Evolutionary conservation across 345 rosid species (phyloP).

Genomic region (Lepidium africanum): DNA sequence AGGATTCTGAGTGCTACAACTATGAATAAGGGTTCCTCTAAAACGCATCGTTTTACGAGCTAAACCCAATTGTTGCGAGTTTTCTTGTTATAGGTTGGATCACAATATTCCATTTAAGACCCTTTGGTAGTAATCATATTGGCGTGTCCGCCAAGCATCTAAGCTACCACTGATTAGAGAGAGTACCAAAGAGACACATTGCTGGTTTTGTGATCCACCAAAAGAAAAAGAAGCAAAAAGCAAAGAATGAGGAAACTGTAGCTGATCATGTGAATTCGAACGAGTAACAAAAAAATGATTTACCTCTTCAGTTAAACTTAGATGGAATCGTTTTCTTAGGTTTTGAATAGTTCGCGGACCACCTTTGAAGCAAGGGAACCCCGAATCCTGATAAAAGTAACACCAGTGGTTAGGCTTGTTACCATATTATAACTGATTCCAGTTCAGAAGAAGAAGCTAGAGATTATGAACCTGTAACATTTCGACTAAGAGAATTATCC

Average conservation of each 20-base stretch:
- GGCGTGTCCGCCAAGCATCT: constrained; percentile 99
- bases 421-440: background rate
- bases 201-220: constrained; percentile 41
- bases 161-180: constrained; percentile 96
- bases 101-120: constrained; percentile 95
- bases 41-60: background rate
- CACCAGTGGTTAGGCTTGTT: background rate
- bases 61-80: constrained; percentile 4
- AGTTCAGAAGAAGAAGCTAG: background rate
- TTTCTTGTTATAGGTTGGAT: constrained; percentile 13
- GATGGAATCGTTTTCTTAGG: constrained; percentile 86
- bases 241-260: background rate
- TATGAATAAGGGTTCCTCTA: constrained; percentile 8
- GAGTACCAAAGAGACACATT: constrained; percentile 97
- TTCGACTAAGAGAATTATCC: constrained; percentile 92
- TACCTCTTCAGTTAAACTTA: constrained; percentile 97
- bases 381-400: constrained; percentile 67
- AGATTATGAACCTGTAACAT: constrained; percentile 81
- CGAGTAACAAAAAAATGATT: background rate
- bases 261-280: background rate
- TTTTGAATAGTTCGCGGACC: constrained; percentile 92
- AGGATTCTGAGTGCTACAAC: constrained; percentile 17
- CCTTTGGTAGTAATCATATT: constrained; percentile 94
- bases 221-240: background rate
- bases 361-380: constrained; percentile 98